Evolutionary conservation across 345 rosid genomes (phyloP).

Genomic region (Euphorbia lathyris): DNA sequence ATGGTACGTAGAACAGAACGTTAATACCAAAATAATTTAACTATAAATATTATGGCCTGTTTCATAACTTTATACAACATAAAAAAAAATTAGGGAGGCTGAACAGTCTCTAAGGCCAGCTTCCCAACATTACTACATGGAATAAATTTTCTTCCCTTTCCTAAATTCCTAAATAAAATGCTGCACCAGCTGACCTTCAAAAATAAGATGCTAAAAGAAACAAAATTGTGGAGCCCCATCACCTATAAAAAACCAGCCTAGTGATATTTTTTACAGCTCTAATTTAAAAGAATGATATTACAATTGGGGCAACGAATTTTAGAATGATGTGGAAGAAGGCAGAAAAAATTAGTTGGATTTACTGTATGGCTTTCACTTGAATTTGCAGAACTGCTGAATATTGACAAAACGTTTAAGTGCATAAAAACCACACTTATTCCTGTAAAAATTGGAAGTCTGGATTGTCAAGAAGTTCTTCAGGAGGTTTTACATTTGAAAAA

Average conservation of each 20-base stretch:
- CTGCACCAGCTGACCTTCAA: conserved; percentile 10
- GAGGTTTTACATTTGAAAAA: conserved; percentile 26
- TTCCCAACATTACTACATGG: conserved; percentile 16
- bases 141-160: conserved; percentile 11
- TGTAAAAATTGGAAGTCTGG: conserved; percentile 32
- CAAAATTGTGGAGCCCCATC: conserved; percentile 18
- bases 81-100: conserved; percentile 14
- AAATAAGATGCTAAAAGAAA: neutral
- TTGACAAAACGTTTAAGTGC: neutral
- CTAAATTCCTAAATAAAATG: conserved; percentile 23
- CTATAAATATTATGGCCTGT: conserved; percentile 8
- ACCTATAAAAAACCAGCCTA: conserved; percentile 32
- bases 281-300: conserved; percentile 21
- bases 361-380: conserved; percentile 18
- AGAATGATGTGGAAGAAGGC: neutral
- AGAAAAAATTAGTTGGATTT: conserved; percentile 22
- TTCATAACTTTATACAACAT: conserved; percentile 26
- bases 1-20: neutral
- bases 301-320: conserved; percentile 32
- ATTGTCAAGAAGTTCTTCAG: conserved; percentile 22
- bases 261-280: conserved; percentile 28
- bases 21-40: conserved; percentile 6
- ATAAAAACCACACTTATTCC: conserved; percentile 22
- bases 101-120: conserved; percentile 12
- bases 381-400: neutral